Conservation (phyloP, 345 rosid genomes). For the Citrus cavaleriei region DNA sequence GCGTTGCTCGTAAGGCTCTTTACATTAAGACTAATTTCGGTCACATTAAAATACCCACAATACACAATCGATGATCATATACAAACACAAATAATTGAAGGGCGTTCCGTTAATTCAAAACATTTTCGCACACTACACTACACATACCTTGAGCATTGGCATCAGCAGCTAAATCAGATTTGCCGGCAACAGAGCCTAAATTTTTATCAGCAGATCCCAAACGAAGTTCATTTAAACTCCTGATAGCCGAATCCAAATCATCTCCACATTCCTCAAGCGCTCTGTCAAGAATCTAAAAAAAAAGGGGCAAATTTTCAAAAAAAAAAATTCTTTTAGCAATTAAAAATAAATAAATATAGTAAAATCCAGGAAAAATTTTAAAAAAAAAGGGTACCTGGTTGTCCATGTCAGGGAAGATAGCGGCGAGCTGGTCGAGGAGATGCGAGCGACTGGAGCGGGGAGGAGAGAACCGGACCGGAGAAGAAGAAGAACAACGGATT, state of each 20-base stretch:
- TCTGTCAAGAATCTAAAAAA: constrained; percentile 59
- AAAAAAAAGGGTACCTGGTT: constrained; percentile 38
- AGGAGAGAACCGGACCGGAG: constrained; percentile 55
- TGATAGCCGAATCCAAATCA: constrained; percentile 84
- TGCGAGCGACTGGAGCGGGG: constrained; percentile 28
- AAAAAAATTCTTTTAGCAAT: background rate
- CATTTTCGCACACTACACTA: background rate
- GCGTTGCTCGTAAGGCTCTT: background rate
- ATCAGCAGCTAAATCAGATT: constrained; percentile 26
- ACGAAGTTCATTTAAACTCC: constrained; percentile 79
- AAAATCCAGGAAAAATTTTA: background rate
- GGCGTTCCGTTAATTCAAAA: background rate
- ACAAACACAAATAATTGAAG: background rate
- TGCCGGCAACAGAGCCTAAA: constrained; percentile 21
- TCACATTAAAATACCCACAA: background rate
- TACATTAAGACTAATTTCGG: background rate
- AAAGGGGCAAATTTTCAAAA: background rate
- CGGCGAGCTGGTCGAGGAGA: constrained; percentile 47
- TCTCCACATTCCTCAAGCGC: constrained; percentile 81
- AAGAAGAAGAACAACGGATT: constrained; percentile 65
- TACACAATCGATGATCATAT: background rate
- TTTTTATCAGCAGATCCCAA: constrained; percentile 52
- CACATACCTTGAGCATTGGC: constrained; percentile 46
- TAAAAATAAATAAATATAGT: background rate
- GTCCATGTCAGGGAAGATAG: constrained; percentile 80